These are phyloP conservation scores for Cercospora brassicicola DNA, from an alignment of 2,329 filamentous ascomycete species.

Conservation along the genomic window DNA sequence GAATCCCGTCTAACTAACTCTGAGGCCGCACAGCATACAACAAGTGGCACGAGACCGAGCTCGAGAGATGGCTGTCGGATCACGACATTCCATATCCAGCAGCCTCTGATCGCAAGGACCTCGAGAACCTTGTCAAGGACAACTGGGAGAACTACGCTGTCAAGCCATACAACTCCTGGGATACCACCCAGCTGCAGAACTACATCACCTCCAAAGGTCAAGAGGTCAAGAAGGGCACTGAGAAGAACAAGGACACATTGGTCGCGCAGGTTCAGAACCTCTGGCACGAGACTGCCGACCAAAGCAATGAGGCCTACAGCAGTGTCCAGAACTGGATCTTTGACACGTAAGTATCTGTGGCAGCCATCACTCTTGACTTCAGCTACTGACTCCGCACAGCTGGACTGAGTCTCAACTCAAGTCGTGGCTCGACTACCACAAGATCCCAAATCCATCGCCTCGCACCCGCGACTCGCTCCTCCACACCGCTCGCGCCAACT, in stretches of 20 bases:
- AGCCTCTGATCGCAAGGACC: conserved; percentile 85
- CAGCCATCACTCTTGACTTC: not conserved
- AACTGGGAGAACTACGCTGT: conserved; percentile 83
- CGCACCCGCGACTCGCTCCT: conserved; percentile 81
- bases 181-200: conserved; percentile 63
- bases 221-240: conserved; percentile 65
- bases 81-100: conserved; percentile 88
- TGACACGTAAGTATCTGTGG: conserved; percentile 60
- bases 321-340: conserved; percentile 88
- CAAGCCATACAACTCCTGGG: conserved; percentile 75
- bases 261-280: conserved; percentile 66
- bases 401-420: conserved; percentile 95
- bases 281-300: conserved; percentile 80
- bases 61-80: conserved; percentile 94
- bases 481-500: conserved; percentile 74
- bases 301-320: conserved; percentile 68
- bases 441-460: conserved; percentile 83
- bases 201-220: conserved; percentile 72
- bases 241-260: conserved; percentile 68
- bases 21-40: conserved; percentile 72
- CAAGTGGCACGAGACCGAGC: conserved; percentile 97
- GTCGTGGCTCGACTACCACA: conserved; percentile 84
- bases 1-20: conserved; percentile 32
- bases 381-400: conserved; percentile 52
- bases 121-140: conserved; percentile 84